Evolutionary conservation across 352 stramenopile genomes (phyloP), one percentile per base, ranked within the genome.

Genomic region (Pythium brachiatum): DNA sequence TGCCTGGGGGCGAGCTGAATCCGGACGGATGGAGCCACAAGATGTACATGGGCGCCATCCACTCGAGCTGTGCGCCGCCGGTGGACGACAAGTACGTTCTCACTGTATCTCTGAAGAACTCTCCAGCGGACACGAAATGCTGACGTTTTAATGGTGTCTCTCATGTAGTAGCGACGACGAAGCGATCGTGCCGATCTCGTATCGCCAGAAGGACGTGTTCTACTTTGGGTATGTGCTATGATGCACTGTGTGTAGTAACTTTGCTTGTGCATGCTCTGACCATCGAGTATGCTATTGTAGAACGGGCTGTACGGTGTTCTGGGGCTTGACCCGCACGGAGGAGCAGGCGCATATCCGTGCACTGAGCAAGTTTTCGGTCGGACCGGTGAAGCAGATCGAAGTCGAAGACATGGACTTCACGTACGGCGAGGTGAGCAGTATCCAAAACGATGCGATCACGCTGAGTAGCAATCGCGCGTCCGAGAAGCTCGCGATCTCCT

Each of bases 401-500:
- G 70, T 69, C 2, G 75, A 89, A 43, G 77, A 88, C 46, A 89
- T 92, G 80, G 68, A 76, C 21, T 92, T 83, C 27, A 74, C 61
- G 18, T 92, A 87, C 48, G 78, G 71, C 25, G 72, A 79, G 16
- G 53, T 23, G 20, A 87, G 75, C 39, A 72, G 67, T 59, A 76
- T 92, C 31, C 70, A 69, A 13, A 94, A 92, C 60, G 90, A 98
- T 69, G 79, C 81, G 21, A 94, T 98, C 50, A 60, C 71, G 48
- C 75, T 97, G 13, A 81, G 70, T 26, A 88, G n/a, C n/a, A n/a
- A n/a, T n/a, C n/a, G n/a, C n/a, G n/a, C 85, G 20, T 70, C 68
- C 13, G 91, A 98, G 69, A 96, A 95, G 64, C 83, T 98, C 6
- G 88, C 90, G 20, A 79, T 97, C 12, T 94, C 81, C 13, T 98